Base-by-base conservation (phyloP, 2,329 filamentous ascomycete genomes). In the Colletotrichum gigasporum region DNA sequence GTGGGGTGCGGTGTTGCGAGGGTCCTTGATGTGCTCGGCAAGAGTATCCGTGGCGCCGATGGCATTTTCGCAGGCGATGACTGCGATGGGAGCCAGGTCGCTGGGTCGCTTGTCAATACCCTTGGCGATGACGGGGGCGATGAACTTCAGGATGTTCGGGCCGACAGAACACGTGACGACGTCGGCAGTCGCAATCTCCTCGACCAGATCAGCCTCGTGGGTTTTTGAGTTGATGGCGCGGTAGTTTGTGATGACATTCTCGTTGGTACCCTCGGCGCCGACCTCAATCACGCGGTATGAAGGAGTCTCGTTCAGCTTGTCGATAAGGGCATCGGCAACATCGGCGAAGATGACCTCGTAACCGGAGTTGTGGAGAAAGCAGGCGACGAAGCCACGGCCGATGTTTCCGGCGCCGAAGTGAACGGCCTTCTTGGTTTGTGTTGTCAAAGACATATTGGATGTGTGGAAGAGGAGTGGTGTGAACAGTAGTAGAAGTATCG, bases 41-140 rank as follows among this genome's bases (percentile, higher is more conserved):
- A 97, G 90, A 37, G 91, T 93, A 75, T 96, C 92, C 51, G 96
- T 98, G 72, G 94, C 96, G 69, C 93, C 93, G 75, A 98, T 97
- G 76, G 93, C 93, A 79, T 99, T 99, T 84, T 99, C 96, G 80
- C 96, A 99, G 62, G 96, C 96, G 80, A 99, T 97, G 75, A 99
- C 92, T 20, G 94, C 90, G 41, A 98, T 80, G 7, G 95, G 94
- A 67, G 86, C 86, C 57, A 78, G 75, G 42, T 85, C 81, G 12
- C 79, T 74, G n/a, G 88, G 85, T 68, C 96, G 91, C 69, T 86
- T 85, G 75, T 95, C 90, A 68, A 99, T 93, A 70, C 93, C 96
- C 85, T 97, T 96, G 75, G 95, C 95, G 71, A 99, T 97, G 72
- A 94, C 91, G 22, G 95, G 92, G 47, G 96, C 96, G 75, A 99